These are phyloP conservation scores for Herpetomonas tarakana DNA, from an alignment of 208 protist species.

Conservation along the genomic window DNA sequence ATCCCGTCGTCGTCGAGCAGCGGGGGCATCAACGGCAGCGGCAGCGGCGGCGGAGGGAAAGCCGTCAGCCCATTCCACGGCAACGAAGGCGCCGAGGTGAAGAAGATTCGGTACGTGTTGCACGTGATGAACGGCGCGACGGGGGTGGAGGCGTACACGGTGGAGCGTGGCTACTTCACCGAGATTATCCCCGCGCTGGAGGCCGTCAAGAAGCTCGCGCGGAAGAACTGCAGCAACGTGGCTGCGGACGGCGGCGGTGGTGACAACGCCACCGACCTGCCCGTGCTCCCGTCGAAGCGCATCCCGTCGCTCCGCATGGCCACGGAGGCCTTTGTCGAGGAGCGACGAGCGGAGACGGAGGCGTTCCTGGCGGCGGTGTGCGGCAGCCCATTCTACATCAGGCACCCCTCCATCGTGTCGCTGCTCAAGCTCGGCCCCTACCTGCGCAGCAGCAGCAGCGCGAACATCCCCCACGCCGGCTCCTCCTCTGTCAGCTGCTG, in stretches of 20 bases:
- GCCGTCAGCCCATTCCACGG: no score
- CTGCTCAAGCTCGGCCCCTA: conserved; percentile 29
- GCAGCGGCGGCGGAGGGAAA: no score
- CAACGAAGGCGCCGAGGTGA: conserved; percentile 26
- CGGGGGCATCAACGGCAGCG: no score
- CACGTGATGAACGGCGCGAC: conserved; percentile 9
- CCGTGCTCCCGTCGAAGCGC: conserved; percentile 24
- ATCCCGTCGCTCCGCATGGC: conserved; percentile 49
- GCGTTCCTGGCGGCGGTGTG: conserved; percentile 28
- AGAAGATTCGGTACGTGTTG: conserved; percentile 19
- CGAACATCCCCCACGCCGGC: background rate
- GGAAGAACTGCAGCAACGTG: background rate
- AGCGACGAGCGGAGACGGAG: conserved; percentile 43
- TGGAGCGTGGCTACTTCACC: conserved; percentile 26
- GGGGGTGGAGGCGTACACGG: conserved; percentile 6
- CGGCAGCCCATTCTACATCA: conserved; percentile 36
- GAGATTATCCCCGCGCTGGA: conserved; percentile 36
- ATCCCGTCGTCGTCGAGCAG: no score
- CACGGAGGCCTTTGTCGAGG: conserved; percentile 46
- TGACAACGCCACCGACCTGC: conserved; percentile 16
- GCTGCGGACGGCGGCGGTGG: conserved; percentile 7
- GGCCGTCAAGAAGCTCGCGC: conserved; percentile 21
- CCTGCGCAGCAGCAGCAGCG: conserved; percentile 5
- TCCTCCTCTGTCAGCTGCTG: background rate
- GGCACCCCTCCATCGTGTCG: conserved; percentile 39